Conservation (phyloP, 2,329 filamentous ascomycete genomes). For the Colletotrichum sp. region DNA sequence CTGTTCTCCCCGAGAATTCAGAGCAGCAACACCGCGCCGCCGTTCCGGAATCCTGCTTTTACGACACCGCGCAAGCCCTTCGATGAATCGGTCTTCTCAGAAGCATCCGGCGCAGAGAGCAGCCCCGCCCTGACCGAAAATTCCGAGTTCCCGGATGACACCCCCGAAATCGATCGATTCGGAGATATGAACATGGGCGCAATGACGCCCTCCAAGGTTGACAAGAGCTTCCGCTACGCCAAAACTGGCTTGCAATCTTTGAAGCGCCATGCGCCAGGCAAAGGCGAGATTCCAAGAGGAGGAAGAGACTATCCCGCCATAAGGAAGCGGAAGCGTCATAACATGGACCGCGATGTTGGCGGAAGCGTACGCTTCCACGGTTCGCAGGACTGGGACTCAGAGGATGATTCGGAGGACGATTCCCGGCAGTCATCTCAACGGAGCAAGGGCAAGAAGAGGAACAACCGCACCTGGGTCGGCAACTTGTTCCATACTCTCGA, state of each 20-base stretch:
- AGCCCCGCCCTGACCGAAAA: conserved; percentile 64
- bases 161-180: conserved; percentile 54
- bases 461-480: conserved; percentile 40
- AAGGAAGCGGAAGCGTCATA: conserved; percentile 59
- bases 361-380: conserved; percentile 48
- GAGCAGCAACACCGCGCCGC: conserved; percentile 48
- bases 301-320: conserved; percentile 44
- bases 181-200: conserved; percentile 48
- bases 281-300: conserved; percentile 66
- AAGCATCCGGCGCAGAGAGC: conserved; percentile 62
- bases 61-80: conserved; percentile 65
- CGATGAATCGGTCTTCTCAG: conserved; percentile 58
- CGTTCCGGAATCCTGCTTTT: conserved; percentile 69
- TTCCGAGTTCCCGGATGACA: conserved; percentile 59
- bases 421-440: conserved; percentile 20
- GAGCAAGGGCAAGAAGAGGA: conserved; percentile 21
- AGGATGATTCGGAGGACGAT: conserved; percentile 55
- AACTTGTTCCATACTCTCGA: conserved; percentile 56
- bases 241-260: conserved; percentile 42
- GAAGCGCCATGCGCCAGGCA: conserved; percentile 55
- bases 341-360: conserved; percentile 56
- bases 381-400: conserved; percentile 46
- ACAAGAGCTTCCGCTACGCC: conserved; percentile 51
- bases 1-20: conserved; percentile 50
- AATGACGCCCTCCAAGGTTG: conserved; percentile 51